These are phyloP conservation scores for Martensiomyces pterosporus DNA, from an alignment of 192 early-diverging fungal genomes.

Conservation along the genomic window DNA sequence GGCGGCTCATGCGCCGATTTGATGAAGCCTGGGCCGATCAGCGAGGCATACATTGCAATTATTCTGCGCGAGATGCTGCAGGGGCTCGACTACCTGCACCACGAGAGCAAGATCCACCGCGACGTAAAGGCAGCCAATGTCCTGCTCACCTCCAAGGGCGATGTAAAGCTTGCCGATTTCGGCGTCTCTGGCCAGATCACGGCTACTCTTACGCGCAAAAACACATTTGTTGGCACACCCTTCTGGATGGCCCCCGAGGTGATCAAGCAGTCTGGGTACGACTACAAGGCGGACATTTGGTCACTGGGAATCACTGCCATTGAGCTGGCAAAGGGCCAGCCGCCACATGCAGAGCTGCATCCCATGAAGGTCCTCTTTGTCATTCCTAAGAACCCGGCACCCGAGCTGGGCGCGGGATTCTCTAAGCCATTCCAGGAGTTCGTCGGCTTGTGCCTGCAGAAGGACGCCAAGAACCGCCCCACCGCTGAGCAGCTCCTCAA, in stretches of 20 bases:
- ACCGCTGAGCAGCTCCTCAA: conserved; percentile 84
- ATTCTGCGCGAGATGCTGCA: conserved; percentile 83
- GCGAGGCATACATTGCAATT: conserved; percentile 89
- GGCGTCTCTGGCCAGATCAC: conserved; percentile 95
- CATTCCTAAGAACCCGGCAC: conserved; percentile 89
- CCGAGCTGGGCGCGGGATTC: conserved; percentile 70
- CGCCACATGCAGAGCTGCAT: conserved; percentile 89
- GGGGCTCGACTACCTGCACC: conserved; percentile 92
- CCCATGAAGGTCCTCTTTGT: conserved; percentile 94
- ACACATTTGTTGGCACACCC: conserved; percentile 98
- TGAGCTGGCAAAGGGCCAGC: conserved; percentile 89
- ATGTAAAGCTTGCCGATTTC: conserved; percentile 96
- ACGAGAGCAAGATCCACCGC: conserved; percentile 82
- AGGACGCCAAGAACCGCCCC: conserved; percentile 79
- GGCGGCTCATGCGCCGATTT: conserved; percentile 94
- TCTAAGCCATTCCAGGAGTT: conserved; percentile 88
- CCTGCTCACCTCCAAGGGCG: conserved; percentile 63
- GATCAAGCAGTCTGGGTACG: conserved; percentile 90
- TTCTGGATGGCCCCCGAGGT: conserved; percentile 96
- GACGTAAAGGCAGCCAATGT: conserved; percentile 98
- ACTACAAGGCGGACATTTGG: conserved; percentile 98
- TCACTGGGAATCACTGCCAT: conserved; percentile 95
- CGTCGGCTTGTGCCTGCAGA: conserved; percentile 78
- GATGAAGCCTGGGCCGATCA: conserved; percentile 80
- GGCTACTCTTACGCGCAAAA: conserved; percentile 87